phyloP scores from a whole-genome alignment of 805 yeast species.

The Metschnikowia hibisci region DNA sequence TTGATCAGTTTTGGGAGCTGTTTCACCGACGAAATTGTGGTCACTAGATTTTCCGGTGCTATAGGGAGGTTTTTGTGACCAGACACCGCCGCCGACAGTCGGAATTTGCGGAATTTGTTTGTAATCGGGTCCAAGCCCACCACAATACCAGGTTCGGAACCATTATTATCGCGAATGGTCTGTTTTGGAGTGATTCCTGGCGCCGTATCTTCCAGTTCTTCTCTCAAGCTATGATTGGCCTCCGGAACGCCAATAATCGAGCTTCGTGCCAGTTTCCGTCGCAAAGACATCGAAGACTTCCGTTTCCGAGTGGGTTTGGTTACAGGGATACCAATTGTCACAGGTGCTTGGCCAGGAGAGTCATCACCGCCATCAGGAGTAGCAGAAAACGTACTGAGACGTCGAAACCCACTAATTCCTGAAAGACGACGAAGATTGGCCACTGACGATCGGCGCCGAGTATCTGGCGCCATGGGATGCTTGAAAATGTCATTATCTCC shows the following conservation, averaged over 20 bases:
- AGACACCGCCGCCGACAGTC: slow-evolving; percentile 9
- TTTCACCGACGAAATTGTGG: slow-evolving; percentile 26
- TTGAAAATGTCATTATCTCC: slow-evolving; percentile 32
- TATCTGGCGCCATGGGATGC: slow-evolving; percentile 18
- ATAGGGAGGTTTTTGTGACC: slow-evolving; percentile 23
- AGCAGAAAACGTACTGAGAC: slow-evolving; percentile 23
- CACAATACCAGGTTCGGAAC: slow-evolving; percentile 18
- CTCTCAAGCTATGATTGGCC: slow-evolving; percentile 1
- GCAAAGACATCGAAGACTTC: slow-evolving; percentile 4
- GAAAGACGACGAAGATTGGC: slow-evolving; percentile 34
- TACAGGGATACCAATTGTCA: slow-evolving; percentile 37
- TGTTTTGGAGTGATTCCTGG: not conserved
- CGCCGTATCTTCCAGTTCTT: slow-evolving; percentile 3
- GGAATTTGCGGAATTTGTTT: slow-evolving; percentile 27
- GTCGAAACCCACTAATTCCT: slow-evolving; percentile 27
- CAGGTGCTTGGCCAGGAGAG: slow-evolving; percentile 21
- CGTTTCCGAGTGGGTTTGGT: slow-evolving; percentile 29
- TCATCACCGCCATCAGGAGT: slow-evolving; percentile 17
- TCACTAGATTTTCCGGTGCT: slow-evolving; percentile 38
- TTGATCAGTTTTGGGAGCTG: slow-evolving; percentile 38
- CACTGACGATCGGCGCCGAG: slow-evolving; percentile 28
- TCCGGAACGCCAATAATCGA: slow-evolving; percentile 10
- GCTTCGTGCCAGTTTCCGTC: slow-evolving; percentile 6
- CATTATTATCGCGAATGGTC: slow-evolving; percentile 8
- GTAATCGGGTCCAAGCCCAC: slow-evolving; percentile 33